These are phyloP conservation scores for Aspergillus ostianus DNA, from an alignment of 495 filamentous ascomycete genomes.

Conservation along the genomic window DNA sequence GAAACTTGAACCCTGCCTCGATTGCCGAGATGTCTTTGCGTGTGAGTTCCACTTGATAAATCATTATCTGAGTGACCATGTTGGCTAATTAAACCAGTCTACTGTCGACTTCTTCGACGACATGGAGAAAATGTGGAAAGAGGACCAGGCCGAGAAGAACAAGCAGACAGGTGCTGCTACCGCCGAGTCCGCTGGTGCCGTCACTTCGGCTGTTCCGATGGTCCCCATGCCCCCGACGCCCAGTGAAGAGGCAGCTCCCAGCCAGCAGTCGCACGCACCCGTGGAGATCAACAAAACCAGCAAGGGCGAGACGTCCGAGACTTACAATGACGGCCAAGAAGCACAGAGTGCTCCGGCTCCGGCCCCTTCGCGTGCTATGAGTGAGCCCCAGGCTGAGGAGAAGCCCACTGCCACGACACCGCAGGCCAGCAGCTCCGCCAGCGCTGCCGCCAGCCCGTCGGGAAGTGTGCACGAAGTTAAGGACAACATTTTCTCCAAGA, in stretches of 20 bases:
- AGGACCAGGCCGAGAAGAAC: background rate
- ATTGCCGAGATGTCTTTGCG: background rate
- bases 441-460: conserved; percentile 3
- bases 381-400: conserved; percentile 7
- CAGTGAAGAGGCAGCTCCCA: background rate
- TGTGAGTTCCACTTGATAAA: background rate
- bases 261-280: background rate
- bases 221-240: background rate
- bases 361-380: background rate
- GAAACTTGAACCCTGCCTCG: background rate
- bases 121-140: background rate
- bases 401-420: conserved; percentile 22
- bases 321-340: background rate
- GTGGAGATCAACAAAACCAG: background rate
- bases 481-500: conserved; percentile 25
- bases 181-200: background rate
- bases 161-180: background rate
- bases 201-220: background rate
- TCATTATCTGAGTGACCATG: background rate
- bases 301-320: background rate
- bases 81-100: background rate
- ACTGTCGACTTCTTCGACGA: background rate
- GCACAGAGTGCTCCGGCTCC: too few species aligned
- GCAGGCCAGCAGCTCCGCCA: conserved; percentile 19
- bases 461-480: conserved; percentile 12